phyloP scores from a whole-genome alignment of 306 rosid species.

The Mimosa pudica region DNA sequence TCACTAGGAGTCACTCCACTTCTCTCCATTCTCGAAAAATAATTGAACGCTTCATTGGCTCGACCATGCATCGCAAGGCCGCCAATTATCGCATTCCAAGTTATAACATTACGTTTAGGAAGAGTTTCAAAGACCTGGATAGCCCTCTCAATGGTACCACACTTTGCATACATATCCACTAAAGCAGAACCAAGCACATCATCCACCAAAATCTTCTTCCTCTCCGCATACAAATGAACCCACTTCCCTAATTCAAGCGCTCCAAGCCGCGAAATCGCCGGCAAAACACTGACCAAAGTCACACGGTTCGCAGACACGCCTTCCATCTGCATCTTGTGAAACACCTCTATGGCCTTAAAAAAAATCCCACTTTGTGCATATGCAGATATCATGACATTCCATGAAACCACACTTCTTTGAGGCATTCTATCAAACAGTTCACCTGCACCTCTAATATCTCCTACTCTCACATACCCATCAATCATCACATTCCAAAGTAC shows the following conservation, averaged over 20 bases:
- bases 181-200: constrained; percentile 79
- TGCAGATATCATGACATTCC: constrained; percentile 78
- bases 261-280: constrained; percentile 69
- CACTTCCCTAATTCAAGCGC: constrained; percentile 76
- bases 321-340: constrained; percentile 60
- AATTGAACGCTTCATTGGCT: constrained; percentile 49
- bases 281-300: constrained; percentile 72
- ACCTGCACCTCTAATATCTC: constrained; percentile 53
- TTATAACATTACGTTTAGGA: constrained; percentile 59
- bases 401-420: constrained; percentile 70
- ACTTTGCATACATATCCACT: constrained; percentile 76
- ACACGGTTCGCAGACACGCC: constrained; percentile 60
- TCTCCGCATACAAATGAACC: constrained; percentile 69
- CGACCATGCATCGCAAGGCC: constrained; percentile 81
- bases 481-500: constrained; percentile 75
- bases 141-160: constrained; percentile 80
- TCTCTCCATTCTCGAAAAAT: constrained; percentile 55
- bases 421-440: constrained; percentile 61
- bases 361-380: constrained; percentile 68
- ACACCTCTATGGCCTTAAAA: constrained; percentile 60
- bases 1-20: constrained; percentile 62
- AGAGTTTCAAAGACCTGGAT: constrained; percentile 66
- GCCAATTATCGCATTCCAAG: constrained; percentile 68
- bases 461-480: constrained; percentile 63
- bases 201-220: constrained; percentile 50